Percentiles rank a stretch among this genome's conserved stretches.
Evolutionary conservation across 352 stramenopile genomes (phyloP).

Genomic region (Thraustotheca clavata): DNA sequence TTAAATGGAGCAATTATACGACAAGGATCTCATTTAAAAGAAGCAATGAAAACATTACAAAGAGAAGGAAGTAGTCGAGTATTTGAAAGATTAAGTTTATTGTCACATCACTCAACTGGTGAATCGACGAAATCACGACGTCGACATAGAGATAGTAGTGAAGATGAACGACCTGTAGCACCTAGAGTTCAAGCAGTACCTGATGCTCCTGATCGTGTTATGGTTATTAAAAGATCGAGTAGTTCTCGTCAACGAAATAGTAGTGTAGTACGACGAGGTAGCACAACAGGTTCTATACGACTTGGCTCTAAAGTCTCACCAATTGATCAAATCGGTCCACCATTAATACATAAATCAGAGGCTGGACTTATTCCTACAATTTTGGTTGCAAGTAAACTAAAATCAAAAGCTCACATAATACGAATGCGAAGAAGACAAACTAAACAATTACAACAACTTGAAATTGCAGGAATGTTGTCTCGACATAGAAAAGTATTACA

Average conservation of each 20-base stretch:
- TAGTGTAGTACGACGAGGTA: neutral
- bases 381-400: neutral
- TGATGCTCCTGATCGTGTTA: slow-evolving; percentile 17
- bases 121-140: neutral
- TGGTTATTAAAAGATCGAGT: neutral
- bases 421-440: neutral
- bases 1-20: neutral
- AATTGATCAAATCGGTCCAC: neutral
- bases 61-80: neutral
- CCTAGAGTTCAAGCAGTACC: neutral
- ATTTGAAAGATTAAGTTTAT: neutral
- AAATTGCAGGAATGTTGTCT: slow-evolving; percentile 44
- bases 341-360: neutral
- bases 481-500: slow-evolving; percentile 67
- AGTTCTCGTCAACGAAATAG: neutral
- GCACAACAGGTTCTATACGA: neutral
- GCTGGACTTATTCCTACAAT: neutral
- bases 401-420: slow-evolving; percentile 11
- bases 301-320: neutral
- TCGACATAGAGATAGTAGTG: too few relatives aligned
- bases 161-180: neutral
- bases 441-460: slow-evolving; percentile 29
- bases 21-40: neutral
- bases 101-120: neutral
- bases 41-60: neutral